A percentile compares a stretch with the other conserved stretches of the same genome.
phyloP scores from a whole-genome alignment of 2,329 filamentous ascomycete species.

The Colletotrichum somersetense region DNA sequence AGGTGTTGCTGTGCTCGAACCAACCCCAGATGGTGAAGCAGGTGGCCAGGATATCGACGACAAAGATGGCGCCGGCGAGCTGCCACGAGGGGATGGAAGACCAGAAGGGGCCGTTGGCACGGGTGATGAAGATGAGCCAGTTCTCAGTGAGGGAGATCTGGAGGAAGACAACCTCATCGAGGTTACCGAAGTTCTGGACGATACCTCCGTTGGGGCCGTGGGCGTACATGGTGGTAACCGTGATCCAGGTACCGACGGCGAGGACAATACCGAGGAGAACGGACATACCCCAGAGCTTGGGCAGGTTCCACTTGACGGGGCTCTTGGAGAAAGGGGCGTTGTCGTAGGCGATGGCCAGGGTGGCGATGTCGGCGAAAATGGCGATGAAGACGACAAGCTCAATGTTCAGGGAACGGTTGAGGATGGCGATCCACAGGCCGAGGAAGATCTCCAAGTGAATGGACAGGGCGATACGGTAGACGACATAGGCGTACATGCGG shows the following conservation, averaged over 20 bases:
- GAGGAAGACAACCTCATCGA: conserved; percentile 88
- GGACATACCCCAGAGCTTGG: conserved; percentile 94
- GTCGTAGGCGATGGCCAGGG: conserved; percentile 92
- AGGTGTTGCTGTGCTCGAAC: conserved; percentile 77
- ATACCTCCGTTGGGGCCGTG: conserved; percentile 80
- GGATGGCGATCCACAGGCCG: conserved; percentile 89
- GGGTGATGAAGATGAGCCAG: conserved; percentile 97
- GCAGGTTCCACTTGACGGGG: conserved; percentile 93
- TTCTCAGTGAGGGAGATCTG: conserved; percentile 93
- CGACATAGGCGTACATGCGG: conserved; percentile 96
- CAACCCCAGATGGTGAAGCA: conserved; percentile 89
- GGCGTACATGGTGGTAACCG: conserved; percentile 86
- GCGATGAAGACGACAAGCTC: conserved; percentile 93
- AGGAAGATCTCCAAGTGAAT: conserved; percentile 93
- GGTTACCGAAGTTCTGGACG: conserved; percentile 87
- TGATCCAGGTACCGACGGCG: conserved; percentile 88
- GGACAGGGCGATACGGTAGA: conserved; percentile 93
- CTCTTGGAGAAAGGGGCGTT: conserved; percentile 67
- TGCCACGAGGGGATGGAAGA: conserved; percentile 91
- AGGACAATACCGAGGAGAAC: conserved; percentile 85
- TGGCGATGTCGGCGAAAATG: conserved; percentile 94
- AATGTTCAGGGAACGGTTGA: conserved; percentile 87
- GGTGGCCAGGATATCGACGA: conserved; percentile 87
- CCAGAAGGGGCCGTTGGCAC: conserved; percentile 94
- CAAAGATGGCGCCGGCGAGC: conserved; percentile 79